Base-by-base conservation (phyloP, 2,329 filamentous ascomycete genomes). In the Aspergillus neoniger region DNA sequence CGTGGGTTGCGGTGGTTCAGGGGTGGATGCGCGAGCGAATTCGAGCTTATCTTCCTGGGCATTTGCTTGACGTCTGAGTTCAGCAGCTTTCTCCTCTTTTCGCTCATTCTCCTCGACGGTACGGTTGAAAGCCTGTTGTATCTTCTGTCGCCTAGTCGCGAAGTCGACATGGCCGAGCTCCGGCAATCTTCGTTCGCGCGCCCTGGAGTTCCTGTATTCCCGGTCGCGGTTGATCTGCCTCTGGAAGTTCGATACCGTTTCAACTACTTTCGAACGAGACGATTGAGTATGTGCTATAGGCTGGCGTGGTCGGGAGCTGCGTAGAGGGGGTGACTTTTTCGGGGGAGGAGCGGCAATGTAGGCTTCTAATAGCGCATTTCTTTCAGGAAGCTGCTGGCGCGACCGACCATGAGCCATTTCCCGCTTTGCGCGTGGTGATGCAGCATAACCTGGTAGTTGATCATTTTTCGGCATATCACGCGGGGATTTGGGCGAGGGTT, bases 41-140 rank as follows among this genome's bases (percentile, higher is more conserved):
- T 84, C 80, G 70, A 82, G 74, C 64, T 84, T 82, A 70, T 80
- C 79, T 68, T 76, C 83, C 63, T 81, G 79, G 65, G 68, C 69
- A 66, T 69, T 66, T 63, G 70, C 67, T 63, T 69, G 63, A 66
- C 74, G 72, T 69, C 74, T 72, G 63, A 81, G 83, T 63, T 86
- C 83, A 21, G 82, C 83, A 36, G 83, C 83, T 55, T 72, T 82
- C 78, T 70, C 82, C 60, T 84, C 87, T 70, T 91, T 88, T 64
- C 75, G 69, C 58, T 77, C 71, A 68, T 81, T 89, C 70, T 91
- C 89, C 64, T 89, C 85, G 51, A 95, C 87, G n/a, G 90, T 91
- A 72, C 90, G 91, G 67, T 87, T 93, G 74, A 96, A 94, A 14
- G 91, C 92, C 59, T 92, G 86, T 67, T 93, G 89, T 69, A 96